Evolutionary conservation across 2,329 filamentous ascomycete genomes (phyloP).

Genomic region (Colletotrichum camelliae): DNA sequence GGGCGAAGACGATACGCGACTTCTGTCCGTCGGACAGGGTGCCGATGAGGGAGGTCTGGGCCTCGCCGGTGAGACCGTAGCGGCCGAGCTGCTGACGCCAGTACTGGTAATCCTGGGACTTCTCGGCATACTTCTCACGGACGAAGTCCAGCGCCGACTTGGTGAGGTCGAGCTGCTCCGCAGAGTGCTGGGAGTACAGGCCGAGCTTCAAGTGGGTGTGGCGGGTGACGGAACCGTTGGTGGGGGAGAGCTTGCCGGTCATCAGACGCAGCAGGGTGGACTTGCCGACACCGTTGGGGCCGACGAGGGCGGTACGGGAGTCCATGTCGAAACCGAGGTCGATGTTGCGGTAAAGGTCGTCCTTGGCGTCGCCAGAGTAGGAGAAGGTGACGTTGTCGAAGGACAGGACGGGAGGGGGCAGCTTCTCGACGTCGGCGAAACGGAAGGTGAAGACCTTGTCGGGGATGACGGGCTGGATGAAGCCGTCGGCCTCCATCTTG

Average conservation of each 20-base stretch:
- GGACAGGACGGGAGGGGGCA: slow-evolving; percentile 94
- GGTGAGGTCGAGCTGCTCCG: slow-evolving; percentile 96
- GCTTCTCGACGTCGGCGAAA: slow-evolving; percentile 98
- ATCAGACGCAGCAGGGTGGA: slow-evolving; percentile 95
- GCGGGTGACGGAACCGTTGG: slow-evolving; percentile 79
- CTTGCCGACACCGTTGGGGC: slow-evolving; percentile 99
- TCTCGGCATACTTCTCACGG: slow-evolving; percentile 87
- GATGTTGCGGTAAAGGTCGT: slow-evolving; percentile 95
- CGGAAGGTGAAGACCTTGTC: slow-evolving; percentile 97
- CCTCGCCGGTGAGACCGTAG: slow-evolving; percentile 91
- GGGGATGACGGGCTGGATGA: slow-evolving; percentile 86
- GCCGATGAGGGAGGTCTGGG: slow-evolving; percentile 97
- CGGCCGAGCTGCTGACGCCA: slow-evolving; percentile 97
- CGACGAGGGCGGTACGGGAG: slow-evolving; percentile 94
- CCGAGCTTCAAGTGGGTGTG: slow-evolving; percentile 99
- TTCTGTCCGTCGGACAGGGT: slow-evolving; percentile 98
- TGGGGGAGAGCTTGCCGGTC: slow-evolving; percentile 92
- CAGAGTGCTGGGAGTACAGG: slow-evolving; percentile 97
- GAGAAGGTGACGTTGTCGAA: slow-evolving; percentile 98
- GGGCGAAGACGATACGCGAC: slow-evolving; percentile 95
- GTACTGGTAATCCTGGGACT: slow-evolving; percentile 98
- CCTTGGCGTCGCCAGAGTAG: slow-evolving; percentile 87
- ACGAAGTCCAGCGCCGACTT: slow-evolving; percentile 98
- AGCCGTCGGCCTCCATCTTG: slow-evolving; percentile 99
- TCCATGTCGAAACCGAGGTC: slow-evolving; percentile 99